Evolutionary conservation across 2,329 filamentous ascomycete species (phyloP).

Genomic region (Verticillium dahliae): DNA sequence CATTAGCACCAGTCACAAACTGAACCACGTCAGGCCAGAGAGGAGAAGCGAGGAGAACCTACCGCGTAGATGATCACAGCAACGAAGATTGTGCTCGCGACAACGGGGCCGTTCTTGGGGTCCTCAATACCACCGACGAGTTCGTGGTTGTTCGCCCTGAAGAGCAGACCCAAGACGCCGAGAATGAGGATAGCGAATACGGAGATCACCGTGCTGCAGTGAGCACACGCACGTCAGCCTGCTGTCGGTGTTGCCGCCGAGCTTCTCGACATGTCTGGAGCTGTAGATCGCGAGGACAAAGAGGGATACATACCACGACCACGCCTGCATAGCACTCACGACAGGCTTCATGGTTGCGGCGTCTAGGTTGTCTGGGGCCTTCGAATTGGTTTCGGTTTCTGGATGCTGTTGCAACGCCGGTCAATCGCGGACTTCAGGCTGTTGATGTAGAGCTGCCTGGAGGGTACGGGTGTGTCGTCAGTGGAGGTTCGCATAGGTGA

Average conservation of each 20-base stretch:
- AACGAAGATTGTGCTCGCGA: slow-evolving; percentile 79
- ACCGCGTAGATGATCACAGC: slow-evolving; percentile 87
- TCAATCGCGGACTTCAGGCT: background rate
- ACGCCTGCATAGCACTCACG: slow-evolving; percentile 85
- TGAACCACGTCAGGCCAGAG: too few relatives aligned
- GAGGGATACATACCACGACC: slow-evolving; percentile 69
- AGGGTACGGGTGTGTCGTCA: background rate
- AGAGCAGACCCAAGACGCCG: slow-evolving; percentile 62
- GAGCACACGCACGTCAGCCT: background rate
- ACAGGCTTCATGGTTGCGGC: slow-evolving; percentile 79
- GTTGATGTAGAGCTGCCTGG: background rate
- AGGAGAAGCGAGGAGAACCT: slow-evolving; percentile 33
- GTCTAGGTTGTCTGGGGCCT: background rate
- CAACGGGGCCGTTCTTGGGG: slow-evolving; percentile 65
- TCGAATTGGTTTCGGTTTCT: background rate
- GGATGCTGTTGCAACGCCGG: background rate
- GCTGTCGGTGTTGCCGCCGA: slow-evolving; percentile 9
- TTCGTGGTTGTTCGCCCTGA: slow-evolving; percentile 72
- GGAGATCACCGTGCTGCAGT: slow-evolving; percentile 63
- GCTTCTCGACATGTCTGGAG: background rate
- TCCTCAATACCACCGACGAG: slow-evolving; percentile 71
- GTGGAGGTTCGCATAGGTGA: background rate
- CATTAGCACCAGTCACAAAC: background rate
- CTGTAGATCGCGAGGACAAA: background rate
- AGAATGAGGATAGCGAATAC: slow-evolving; percentile 60